Evolutionary conservation across 176 grass and related monocot genomes (phyloP), one percentile per base, ranked within the genome.

Genomic region (Bromus sterilis): DNA sequence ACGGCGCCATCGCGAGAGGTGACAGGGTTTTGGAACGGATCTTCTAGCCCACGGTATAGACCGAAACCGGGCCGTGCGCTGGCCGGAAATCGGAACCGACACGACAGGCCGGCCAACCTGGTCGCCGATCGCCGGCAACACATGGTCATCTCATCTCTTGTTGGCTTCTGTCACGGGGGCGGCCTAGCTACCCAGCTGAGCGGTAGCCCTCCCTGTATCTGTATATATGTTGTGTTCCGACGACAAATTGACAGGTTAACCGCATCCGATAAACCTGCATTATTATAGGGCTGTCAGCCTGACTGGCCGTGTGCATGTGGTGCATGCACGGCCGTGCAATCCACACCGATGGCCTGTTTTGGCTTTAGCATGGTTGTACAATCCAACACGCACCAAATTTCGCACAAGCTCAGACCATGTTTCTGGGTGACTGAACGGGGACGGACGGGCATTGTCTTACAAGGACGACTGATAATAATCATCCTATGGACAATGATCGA

Each of bases 91-190:
- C n/a, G n/a, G n/a, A n/a, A n/a, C n/a, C 28, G 60, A 66, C 64
- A 20, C 18, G 64, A 66, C 63, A 66, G 18, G 18, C 32, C 63
- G 63, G 63, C 63, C 63, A 66, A 66, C 10, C 65, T 67, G 34
- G 65, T 37, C 34, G 65, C 65, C 65, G 32, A 12, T 67, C 65
- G 64, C 64, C 64, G 20, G 63, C 63, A n/a, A n/a, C n/a, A n/a
- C n/a, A 36, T 74, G 65, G 65, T 21, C 83, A 21, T 8, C n/a
- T n/a, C n/a, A n/a, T n/a, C n/a, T n/a, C n/a, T 58, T 84, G 86
- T 84, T 18, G 4, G 25, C 4, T 79, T 79, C 66, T 56, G 67
- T 84, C 86, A 84, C 75, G 75, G 44, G 80, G 58, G 5, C 65
- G 16, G 18, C n/a, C n/a, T n/a, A n/a, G 20, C 62, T 71, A 41